These are phyloP conservation scores for Candida parachauliodes DNA, from an alignment of 805 yeast species.

Conservation along the genomic window DNA sequence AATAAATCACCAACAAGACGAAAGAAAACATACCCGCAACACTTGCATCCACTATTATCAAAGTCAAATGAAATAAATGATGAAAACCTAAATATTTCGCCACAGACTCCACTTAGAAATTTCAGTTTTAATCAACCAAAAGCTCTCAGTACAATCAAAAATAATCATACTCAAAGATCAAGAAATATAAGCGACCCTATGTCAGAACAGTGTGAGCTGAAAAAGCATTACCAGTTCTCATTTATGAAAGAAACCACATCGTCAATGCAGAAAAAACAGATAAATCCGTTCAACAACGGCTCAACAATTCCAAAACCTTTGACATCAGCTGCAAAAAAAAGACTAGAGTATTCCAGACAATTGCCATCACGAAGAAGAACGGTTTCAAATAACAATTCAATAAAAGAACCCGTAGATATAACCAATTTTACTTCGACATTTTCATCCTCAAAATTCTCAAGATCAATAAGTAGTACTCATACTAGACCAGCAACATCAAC, in stretches of 20 bases:
- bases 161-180: not conserved
- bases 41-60: slow-evolving; percentile 14
- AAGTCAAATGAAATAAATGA: not conserved
- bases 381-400: slow-evolving; percentile 7
- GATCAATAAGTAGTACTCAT: not conserved
- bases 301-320: slow-evolving; percentile 2
- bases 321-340: slow-evolving; percentile 14
- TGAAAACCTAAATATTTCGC: not conserved
- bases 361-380: slow-evolving; percentile 14
- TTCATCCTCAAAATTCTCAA: slow-evolving; percentile 4
- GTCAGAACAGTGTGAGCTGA: slow-evolving; percentile 14
- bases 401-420: slow-evolving; percentile 3
- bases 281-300: slow-evolving; percentile 2
- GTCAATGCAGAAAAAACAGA: slow-evolving; percentile 28
- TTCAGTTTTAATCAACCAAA: slow-evolving; percentile 2
- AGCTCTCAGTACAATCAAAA: slow-evolving; percentile 5
- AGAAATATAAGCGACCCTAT: slow-evolving; percentile 17
- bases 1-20: slow-evolving; percentile 20
- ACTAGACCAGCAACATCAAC: not conserved
- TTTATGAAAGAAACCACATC: slow-evolving; percentile 41
- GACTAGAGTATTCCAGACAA: slow-evolving; percentile 17
- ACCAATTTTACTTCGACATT: not conserved
- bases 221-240: slow-evolving; percentile 23
- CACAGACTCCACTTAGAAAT: slow-evolving; percentile 1
- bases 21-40: slow-evolving; percentile 19